Conservation (phyloP, 2,329 filamentous ascomycete genomes). For the Apiospora kogelbergensis region DNA sequence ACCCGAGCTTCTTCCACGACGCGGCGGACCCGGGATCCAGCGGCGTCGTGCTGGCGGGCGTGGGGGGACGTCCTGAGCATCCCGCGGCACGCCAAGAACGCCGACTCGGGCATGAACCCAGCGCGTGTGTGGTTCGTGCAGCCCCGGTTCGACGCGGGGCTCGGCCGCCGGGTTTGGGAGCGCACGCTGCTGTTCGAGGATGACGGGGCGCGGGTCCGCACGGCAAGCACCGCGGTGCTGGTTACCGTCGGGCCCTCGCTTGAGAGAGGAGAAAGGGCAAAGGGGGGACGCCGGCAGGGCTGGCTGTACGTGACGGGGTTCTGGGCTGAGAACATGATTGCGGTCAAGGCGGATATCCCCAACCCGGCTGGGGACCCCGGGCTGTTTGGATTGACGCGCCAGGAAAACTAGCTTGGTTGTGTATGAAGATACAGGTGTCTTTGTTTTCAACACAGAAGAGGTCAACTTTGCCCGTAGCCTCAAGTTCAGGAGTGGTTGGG, state of each 20-base stretch:
- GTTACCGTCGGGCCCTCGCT: conserved; percentile 48
- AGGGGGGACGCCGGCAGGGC: conserved; percentile 45
- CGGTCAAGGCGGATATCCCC: conserved; percentile 14
- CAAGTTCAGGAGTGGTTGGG: background rate
- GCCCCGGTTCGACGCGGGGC: conserved; percentile 14
- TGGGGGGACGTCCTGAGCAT: conserved; percentile 43
- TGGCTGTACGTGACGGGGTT: conserved; percentile 62
- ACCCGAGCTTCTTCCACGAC: conserved; percentile 58
- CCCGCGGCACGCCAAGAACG: conserved; percentile 26
- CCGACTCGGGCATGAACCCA: conserved; percentile 24
- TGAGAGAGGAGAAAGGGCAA: conserved; percentile 15
- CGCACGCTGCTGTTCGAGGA: conserved; percentile 56
- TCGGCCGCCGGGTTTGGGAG: conserved; percentile 34
- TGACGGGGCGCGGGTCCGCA: conserved; percentile 50
- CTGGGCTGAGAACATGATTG: conserved; percentile 22
- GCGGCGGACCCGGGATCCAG: conserved; percentile 36
- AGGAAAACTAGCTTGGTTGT: background rate
- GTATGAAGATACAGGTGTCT: background rate
- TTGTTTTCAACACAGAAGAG: background rate
- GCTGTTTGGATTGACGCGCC: background rate
- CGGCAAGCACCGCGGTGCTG: conserved; percentile 51
- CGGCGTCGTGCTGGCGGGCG: conserved; percentile 52
- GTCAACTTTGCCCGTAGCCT: background rate
- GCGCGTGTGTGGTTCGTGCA: conserved; percentile 41
- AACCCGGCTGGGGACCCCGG: background rate